Evolutionary conservation across 2,329 filamentous ascomycete species (phyloP).

Genomic region (Kalaharituber pfeilii): DNA sequence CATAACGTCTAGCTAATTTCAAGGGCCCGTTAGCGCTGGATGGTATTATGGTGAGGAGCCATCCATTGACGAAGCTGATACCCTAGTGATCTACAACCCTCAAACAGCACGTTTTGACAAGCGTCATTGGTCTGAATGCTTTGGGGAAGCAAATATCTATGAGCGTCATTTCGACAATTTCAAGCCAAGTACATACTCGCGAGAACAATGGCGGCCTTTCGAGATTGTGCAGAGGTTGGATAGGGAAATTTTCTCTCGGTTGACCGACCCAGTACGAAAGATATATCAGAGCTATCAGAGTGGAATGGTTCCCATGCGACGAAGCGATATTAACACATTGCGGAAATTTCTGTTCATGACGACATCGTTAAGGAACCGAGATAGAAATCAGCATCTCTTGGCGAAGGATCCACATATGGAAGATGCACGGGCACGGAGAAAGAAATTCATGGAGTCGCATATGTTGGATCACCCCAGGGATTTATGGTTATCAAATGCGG

Average conservation of each 20-base stretch:
- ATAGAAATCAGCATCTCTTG: conserved; percentile 22
- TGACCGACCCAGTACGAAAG: conserved; percentile 19
- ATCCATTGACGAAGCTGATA: conserved; percentile 19
- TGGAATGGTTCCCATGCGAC: conserved; percentile 10
- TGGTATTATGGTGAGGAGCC: not conserved
- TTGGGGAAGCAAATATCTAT: conserved; percentile 22
- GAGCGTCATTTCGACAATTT: conserved; percentile 23
- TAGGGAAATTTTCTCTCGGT: conserved; percentile 19
- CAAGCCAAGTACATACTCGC: conserved; percentile 18
- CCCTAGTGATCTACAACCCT: conserved; percentile 22
- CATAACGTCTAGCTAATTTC: conserved; percentile 1
- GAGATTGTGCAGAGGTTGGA: conserved; percentile 21
- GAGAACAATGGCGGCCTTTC: conserved; percentile 22
- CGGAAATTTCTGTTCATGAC: conserved; percentile 23
- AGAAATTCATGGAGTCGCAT: conserved; percentile 20
- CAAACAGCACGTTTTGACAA: conserved; percentile 20
- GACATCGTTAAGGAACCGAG: conserved; percentile 21
- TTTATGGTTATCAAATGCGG: conserved; percentile 22
- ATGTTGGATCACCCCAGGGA: conserved; percentile 23
- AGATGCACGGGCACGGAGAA: conserved; percentile 20
- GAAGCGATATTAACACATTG: conserved; percentile 21
- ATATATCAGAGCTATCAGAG: conserved; percentile 16
- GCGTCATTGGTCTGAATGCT: conserved; percentile 22
- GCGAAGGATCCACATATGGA: conserved; percentile 19
- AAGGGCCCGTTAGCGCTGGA: not conserved